Base-by-base conservation (phyloP, 2,329 filamentous ascomycete genomes). In the Phoma sp. region DNA sequence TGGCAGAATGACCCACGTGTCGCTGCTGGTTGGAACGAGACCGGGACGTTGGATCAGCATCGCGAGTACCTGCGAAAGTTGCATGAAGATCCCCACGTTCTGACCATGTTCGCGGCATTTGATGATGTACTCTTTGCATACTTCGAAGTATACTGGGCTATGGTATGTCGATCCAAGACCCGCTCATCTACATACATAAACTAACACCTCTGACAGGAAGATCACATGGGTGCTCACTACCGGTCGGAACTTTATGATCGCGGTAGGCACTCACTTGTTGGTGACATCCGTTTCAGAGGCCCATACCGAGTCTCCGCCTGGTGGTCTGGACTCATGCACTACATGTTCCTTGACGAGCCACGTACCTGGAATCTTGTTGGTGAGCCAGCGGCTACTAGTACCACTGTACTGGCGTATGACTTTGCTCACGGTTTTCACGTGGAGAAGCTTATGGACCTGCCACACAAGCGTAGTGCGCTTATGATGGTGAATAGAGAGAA, bases 1-100 rank as follows among this genome's bases (percentile, higher is more conserved):
- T 93, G 90, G 90, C 90, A 92, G 75, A 93, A 93, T 68, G 90
- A 93, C 68, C 90, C 90, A 46, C 87, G 90, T 43, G 90, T 93
- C 26, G 88, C 88, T 4, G 84, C 88, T 67, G 89, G 89, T 4
- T 93, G 90, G 90, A 90, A 91, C 68, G 86, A 91, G 77, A 90
- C 87, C 1, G 90, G 90, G 26, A 89, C 88, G 1, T 75, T 91
- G 40, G 89, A 91, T 25, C 82, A 92, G 72, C 90, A 93, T 73
- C 82, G 85, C 56, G 83, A 86, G 65, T 93, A 93, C 72, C 80
- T 92, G 45, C 81, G 83, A 25, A 83, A 83, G 60, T 81, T 89
- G 48, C 85, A 91, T 66, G 82, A 84, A 37, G 90, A 93, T 70
- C 85, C 87, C 23, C 90, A 93, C 73, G 84, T 88, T 57, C 77